Base-by-base conservation (phyloP, 192 early-diverging fungal species). In the Coemansia sp. region DNA sequence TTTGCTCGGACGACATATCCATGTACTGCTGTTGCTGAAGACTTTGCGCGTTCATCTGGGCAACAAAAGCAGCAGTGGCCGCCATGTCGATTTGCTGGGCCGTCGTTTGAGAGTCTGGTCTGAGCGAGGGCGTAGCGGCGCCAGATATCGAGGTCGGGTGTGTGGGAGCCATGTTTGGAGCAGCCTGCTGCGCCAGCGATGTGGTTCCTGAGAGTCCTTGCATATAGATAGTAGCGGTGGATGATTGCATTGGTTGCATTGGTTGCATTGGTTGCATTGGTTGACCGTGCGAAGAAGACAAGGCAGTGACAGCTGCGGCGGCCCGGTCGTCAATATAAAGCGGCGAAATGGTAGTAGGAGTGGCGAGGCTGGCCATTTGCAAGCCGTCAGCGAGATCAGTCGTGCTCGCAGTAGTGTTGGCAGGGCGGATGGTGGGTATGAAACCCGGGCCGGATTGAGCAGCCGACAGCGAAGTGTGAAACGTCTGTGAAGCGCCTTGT, bases 311-410 rank as follows among this genome's bases (percentile, higher is more conserved):
- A 20, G 44, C 31, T 10, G 69, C 22, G 27, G 34, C 60, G 31
- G 68, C 64, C n/a, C 20, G 43, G 40, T 70, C 69, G 61, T 29
- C 52, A 63, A 70, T 70, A 70, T 57, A 43, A 36, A 61, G 59
- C 34, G 69, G 69, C 29, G 69, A 70, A 8, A 49, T 61, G 47
- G 34, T 49, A 31, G 60, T 24, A 36, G 69, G 47, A 29, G 69
- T 70, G 47, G 46, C 41, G 47, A 61, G 59, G 36, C 20, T 24
- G 22, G 69, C 61, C 69, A 70, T 40, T 49, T 47, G 61, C 42
- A 61, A 49, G 36, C 38, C 69, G n/a, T 70, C 61, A 24, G 61
- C 40, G 18, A 43, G 29, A 41, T 62, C 61, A 47, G 42, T 40
- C 5, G 51, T 27, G 51, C 51, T 54, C 51, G 42, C 60, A 1